These are phyloP conservation scores for Fusarium keratoplasticum DNA, from an alignment of 2,329 filamentous ascomycete species.

Conservation along the genomic window DNA sequence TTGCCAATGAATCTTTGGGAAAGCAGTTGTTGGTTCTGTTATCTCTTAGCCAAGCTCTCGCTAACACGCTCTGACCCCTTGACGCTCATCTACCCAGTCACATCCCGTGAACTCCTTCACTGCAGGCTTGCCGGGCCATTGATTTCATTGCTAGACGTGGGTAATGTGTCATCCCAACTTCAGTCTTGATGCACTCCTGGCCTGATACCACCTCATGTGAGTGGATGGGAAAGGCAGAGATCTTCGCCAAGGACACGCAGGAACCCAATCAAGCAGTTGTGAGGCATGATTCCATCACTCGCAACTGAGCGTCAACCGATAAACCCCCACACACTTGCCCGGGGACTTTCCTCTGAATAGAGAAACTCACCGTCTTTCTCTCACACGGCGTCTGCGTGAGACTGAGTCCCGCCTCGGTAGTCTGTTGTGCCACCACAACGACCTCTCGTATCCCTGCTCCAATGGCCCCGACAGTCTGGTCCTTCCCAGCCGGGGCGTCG, in stretches of 20 bases:
- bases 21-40: not conserved
- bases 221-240: constrained; percentile 25
- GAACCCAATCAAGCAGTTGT: constrained; percentile 4
- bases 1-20: not conserved
- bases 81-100: not conserved
- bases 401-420: constrained; percentile 14
- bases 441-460: constrained; percentile 1
- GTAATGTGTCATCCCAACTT: constrained; percentile 20
- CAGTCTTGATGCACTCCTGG: constrained; percentile 27
- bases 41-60: constrained; percentile 24
- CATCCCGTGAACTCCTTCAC: constrained; percentile 13
- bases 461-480: not conserved
- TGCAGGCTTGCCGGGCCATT: not conserved
- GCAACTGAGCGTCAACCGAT: not conserved
- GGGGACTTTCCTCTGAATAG: not conserved
- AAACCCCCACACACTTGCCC: constrained; percentile 16
- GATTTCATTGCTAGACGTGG: constrained; percentile 19
- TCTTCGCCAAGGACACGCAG: constrained; percentile 21
- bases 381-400: not conserved
- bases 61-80: constrained; percentile 9
- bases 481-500: not conserved
- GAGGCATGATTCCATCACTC: constrained; percentile 5
- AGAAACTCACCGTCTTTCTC: not conserved
- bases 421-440: constrained; percentile 10
- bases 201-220: constrained; percentile 28